Base-by-base conservation (phyloP, 805 yeast species). In the Millerago galiae region DNA sequence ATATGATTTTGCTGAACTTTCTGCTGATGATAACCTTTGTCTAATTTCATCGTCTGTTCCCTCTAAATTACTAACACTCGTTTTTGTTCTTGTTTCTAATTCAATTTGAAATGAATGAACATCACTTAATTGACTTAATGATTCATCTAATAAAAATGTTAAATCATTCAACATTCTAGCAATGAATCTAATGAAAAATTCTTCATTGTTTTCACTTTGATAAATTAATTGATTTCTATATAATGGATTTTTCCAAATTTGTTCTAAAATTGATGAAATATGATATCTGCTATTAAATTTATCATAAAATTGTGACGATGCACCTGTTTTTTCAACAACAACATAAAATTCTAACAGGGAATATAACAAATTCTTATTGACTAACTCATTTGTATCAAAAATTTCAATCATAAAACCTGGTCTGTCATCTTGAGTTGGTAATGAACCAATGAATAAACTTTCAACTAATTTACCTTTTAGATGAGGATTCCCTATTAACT, bases 101-200 rank as follows among this genome's bases (percentile, higher is more conserved):
- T 88, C 95, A 28, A 67, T 68, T 59, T 87, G 93, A 49, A 81
- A 70, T 36, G 74, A 70, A 55, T 89, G 96, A 40, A 93, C 90
- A 26, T 79, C 81, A 25, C 79, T 72, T 48, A 93, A 70, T 57
- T 85, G 86, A 43, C 83, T 76, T 49, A 93, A 73, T 1, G 96
- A 83, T 63, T 93, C 99, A 62, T 93, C 98, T 47, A 93, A 68
- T 49, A 93, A 68, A 56, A 81, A 93, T 0, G 99, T 93, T 12
- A 95, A 81, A 62, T 93, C 99, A 62, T 93, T 93, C 57, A 93
- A 71, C 86, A 93, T 82, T 60, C 96, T 74, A 1, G 99, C 99
- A 45, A 91, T 85, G 58, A 93, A 89, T 55, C 95, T 73, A 38
- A 91, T 83, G 59, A 93, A 93, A 54, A 93, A 91, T 45, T 85